phyloP scores from a whole-genome alignment of 2,329 filamentous ascomycete genomes.

The Aspergillus cejpii region DNA sequence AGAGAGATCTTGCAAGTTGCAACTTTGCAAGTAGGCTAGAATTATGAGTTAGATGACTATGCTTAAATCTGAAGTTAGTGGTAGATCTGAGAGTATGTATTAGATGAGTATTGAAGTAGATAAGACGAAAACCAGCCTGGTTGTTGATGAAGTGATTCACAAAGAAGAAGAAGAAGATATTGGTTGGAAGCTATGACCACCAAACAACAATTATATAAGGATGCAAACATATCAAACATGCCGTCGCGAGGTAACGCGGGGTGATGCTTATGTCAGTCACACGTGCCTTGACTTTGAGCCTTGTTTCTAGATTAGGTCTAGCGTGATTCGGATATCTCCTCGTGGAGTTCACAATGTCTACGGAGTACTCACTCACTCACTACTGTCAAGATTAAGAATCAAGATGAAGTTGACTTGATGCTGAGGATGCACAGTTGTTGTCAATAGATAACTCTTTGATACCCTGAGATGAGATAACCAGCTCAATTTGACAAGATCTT shows the following conservation, averaged over 20 bases:
- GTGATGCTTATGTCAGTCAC: not conserved
- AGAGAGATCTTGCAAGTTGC: conserved; percentile 12
- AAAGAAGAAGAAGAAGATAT: too few relatives aligned
- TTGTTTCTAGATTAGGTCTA: not conserved
- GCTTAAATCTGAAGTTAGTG: conserved; percentile 10
- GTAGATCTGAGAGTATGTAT: not conserved
- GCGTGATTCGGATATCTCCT: not conserved
- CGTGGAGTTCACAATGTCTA: not conserved
- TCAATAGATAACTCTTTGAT: too few relatives aligned
- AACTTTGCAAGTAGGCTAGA: conserved; percentile 4
- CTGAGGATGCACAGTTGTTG: too few relatives aligned
- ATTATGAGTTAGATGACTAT: conserved; percentile 2
- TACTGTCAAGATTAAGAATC: not conserved
- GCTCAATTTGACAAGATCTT: too few relatives aligned
- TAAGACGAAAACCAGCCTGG: too few relatives aligned
- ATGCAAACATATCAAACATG: not conserved
- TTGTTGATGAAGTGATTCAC: too few relatives aligned
- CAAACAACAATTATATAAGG: not conserved
- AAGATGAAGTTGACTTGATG: not conserved
- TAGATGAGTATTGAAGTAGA: not conserved
- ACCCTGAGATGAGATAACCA: too few relatives aligned
- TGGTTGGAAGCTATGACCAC: not conserved
- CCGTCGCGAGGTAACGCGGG: not conserved
- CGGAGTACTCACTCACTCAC: not conserved
- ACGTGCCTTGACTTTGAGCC: not conserved